phyloP scores from a whole-genome alignment of 768 basidiomycete genomes.

The Calocybe gangraenosa region DNA sequence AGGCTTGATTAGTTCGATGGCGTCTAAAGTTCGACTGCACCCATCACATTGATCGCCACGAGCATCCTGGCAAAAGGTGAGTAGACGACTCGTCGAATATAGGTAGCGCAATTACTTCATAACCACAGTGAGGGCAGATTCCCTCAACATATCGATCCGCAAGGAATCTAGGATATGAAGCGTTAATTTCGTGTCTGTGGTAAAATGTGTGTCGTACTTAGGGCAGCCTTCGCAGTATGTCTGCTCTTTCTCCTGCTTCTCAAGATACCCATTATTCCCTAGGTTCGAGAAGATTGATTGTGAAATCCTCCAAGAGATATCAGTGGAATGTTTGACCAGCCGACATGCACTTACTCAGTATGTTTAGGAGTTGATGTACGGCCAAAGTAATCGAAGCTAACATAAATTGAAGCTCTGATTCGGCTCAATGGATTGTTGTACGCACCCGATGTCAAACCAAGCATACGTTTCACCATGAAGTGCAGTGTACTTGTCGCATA shows the following conservation, averaged over 20 bases:
- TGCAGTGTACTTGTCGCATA: constrained; percentile 89
- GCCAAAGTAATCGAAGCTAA: constrained; percentile 89
- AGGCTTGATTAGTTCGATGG: constrained; percentile 91
- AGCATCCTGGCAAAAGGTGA: constrained; percentile 59
- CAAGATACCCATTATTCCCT: constrained; percentile 69
- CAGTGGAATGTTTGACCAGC: not conserved
- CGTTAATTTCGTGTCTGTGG: not conserved
- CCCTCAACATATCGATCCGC: constrained; percentile 98
- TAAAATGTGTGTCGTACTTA: constrained; percentile 41
- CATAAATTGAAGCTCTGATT: constrained; percentile 5
- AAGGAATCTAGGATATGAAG: constrained; percentile 57
- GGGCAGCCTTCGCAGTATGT: constrained; percentile 92
- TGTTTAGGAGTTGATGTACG: constrained; percentile 89
- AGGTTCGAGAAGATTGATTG: constrained; percentile 89
- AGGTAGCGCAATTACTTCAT: constrained; percentile 48
- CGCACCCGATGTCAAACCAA: constrained; percentile 95
- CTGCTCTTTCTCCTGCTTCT: constrained; percentile 85
- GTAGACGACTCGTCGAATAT: not conserved
- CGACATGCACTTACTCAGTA: constrained; percentile 59
- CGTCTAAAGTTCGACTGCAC: constrained; percentile 89
- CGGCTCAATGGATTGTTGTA: constrained; percentile 2
- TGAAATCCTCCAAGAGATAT: constrained; percentile 57
- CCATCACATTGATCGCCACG: constrained; percentile 98
- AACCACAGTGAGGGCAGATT: constrained; percentile 91
- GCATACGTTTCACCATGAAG: constrained; percentile 91